A percentile compares a stretch with the other conserved stretches of the same genome.
phyloP scores from a whole-genome alignment of 2,329 filamentous ascomycete species.

The Exutisphaerella laricina region DNA sequence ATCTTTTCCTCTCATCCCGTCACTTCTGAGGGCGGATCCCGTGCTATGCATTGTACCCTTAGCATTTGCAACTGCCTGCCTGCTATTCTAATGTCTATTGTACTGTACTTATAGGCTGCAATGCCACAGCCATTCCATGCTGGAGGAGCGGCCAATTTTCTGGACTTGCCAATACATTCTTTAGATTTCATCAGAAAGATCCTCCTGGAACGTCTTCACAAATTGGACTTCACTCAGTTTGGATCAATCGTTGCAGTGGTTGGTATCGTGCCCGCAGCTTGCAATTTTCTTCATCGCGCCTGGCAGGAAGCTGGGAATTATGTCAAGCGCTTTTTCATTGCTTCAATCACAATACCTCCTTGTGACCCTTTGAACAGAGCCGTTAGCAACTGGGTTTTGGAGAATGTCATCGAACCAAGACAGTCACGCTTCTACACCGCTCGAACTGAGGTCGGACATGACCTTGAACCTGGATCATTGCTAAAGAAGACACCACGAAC shows the following conservation, averaged over 20 bases:
- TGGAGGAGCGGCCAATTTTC: slow-evolving; percentile 17
- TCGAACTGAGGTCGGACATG: slow-evolving; percentile 19
- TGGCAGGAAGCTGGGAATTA: slow-evolving; percentile 19
- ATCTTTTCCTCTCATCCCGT: too few species aligned
- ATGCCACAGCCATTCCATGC: slow-evolving; percentile 19
- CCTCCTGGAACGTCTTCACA: slow-evolving; percentile 14
- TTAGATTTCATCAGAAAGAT: slow-evolving; percentile 16
- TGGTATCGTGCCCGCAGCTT: slow-evolving; percentile 21
- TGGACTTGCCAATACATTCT: slow-evolving; percentile 8
- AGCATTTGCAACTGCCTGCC: too few species aligned
- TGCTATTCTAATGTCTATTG: too few species aligned
- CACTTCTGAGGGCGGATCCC: too few species aligned
- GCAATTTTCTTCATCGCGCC: slow-evolving; percentile 14
- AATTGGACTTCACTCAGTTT: slow-evolving; percentile 23
- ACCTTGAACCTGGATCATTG: slow-evolving; percentile 18
- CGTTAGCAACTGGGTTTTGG: slow-evolving; percentile 23
- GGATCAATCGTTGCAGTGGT: slow-evolving; percentile 22
- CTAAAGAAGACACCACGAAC: slow-evolving; percentile 22
- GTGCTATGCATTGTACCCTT: too few species aligned
- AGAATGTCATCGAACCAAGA: slow-evolving; percentile 20
- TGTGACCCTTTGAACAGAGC: slow-evolving; percentile 23
- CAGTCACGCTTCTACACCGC: slow-evolving; percentile 22
- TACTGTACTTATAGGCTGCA: too few species aligned
- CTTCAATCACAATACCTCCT: slow-evolving; percentile 22
- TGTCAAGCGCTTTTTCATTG: slow-evolving; percentile 23